Evolutionary conservation across 176 grass and related monocot species (phyloP), one percentile per base, ranked within the genome.

Genomic region (Coix lacrymajobi): DNA sequence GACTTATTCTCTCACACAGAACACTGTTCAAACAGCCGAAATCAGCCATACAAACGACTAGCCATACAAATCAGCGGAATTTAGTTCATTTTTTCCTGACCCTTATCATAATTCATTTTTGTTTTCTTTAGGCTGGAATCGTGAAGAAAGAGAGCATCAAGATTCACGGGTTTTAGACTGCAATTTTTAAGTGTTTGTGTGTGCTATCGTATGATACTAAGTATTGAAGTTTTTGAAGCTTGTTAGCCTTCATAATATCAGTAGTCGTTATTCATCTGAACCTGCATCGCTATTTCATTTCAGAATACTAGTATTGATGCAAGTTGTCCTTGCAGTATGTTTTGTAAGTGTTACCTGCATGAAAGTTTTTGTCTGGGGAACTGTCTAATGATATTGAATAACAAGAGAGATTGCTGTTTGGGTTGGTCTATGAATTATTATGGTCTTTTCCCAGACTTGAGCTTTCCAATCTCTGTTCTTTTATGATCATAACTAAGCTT

Each of bases 111-210:
- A 38, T 38, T 40, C 3, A 54, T 56, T 45, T 80, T 3, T 66
- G 3, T 82, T 79, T 56, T 67, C 11, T 19, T 7, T 80, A 91
- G 90, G 86, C 90, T 37, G 86, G 90, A 64, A 81, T 91, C 17
- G 78, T 41, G 15, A 91, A 91, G 82, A 91, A 91, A 82, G 90
- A 88, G 39, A 84, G 79, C 66, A 91, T 88, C 46, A 91, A 91
- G 82, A 91, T 91, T 40, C 90, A 88, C 78, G 90, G 90, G 11
- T 88, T 91, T 77, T 91, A 85, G 60, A 46, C 1, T 31, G 65
- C 28, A 61, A 65, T 37, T 40, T 60, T 71, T 39, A 41, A 68
- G 58, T 38, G 66, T 30, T 28, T 58, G 54, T 67, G 52, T 22
- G 31, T 16, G 29, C 10, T 33, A 34, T 44, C 25, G 33, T 34